Evolutionary conservation across 352 stramenopile genomes (phyloP).

Genomic region (Globisporangium heterothallicum): DNA sequence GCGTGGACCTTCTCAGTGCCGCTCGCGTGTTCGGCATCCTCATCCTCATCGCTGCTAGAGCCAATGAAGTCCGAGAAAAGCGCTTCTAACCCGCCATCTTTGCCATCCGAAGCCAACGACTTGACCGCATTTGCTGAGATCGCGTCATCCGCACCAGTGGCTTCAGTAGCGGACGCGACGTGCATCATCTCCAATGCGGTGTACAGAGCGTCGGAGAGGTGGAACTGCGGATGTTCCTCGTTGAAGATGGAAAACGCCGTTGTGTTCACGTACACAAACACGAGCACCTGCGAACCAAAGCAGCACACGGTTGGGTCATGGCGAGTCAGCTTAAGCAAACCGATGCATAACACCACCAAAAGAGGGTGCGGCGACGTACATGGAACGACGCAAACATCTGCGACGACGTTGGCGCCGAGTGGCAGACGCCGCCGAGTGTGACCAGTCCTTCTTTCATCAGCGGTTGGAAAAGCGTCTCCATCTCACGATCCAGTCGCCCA

Average conservation of each 20-base stretch:
- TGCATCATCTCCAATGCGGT: slow-evolving; percentile 47
- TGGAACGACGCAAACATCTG: slow-evolving; percentile 71
- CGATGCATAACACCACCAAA: neutral
- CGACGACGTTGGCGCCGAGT: slow-evolving; percentile 30
- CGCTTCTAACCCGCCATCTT: slow-evolving; percentile 44
- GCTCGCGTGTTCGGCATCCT: slow-evolving; percentile 12
- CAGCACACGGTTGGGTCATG: neutral
- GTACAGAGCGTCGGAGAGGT: slow-evolving; percentile 62
- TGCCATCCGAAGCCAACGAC: slow-evolving; percentile 14
- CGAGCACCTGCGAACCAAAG: slow-evolving; percentile 20
- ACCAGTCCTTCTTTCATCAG: slow-evolving; percentile 61
- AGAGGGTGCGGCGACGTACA: slow-evolving; percentile 14
- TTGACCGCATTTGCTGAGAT: neutral
- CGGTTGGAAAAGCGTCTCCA: slow-evolving; percentile 55
- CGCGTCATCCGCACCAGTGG: neutral
- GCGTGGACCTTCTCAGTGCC: neutral
- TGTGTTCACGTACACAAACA: slow-evolving; percentile 56
- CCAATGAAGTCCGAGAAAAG: slow-evolving; percentile 66
- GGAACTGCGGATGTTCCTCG: slow-evolving; percentile 49
- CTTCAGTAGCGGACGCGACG: neutral
- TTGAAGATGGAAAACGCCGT: slow-evolving; percentile 63
- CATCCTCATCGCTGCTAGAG: slow-evolving; percentile 13
- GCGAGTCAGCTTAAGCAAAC: neutral
- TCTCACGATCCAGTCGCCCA: slow-evolving; percentile 49
- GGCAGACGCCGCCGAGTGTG: slow-evolving; percentile 38